Base-by-base conservation (phyloP, 169 alveolate genomes). In the Babesia ovis region DNA sequence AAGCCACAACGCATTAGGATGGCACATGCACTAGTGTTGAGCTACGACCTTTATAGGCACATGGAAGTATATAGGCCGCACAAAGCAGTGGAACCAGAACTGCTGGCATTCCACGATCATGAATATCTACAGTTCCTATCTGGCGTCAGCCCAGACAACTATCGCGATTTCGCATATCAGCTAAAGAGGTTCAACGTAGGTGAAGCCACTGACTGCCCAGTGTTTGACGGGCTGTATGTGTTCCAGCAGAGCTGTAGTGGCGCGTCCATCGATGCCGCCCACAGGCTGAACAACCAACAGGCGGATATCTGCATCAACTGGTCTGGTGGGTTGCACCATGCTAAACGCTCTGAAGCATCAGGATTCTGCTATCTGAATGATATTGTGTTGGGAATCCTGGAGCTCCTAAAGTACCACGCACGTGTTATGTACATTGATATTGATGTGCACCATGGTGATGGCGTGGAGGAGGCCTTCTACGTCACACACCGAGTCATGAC, bases 361-460 rank as follows among this genome's bases (percentile, higher is more conserved):
- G 99, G 99, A 1, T 98, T 98, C 92, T 98, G 99, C 77, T 98
- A 97, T 83, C 95, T 98, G 18, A 98, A 98, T 92, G 99, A 98
- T 72, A 98, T 98, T 27, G 99, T 98, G 12, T 84, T 98, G 53
- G 98, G 97, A 1, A 97, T 97, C 41, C 82, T 98, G 74, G 99
- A 98, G 83, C 85, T 98, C 54, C 91, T 98, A 31, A 97, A 97
- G 85, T 96, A 95, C 74, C 98, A 97, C 89, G 97, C 98, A n/a
- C 91, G 99, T 55, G 99, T 98, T 18, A 93, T 98, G 92, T 98
- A 98, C 85, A 93, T 98, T 51, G 99, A 98, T 84, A 97, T 98
- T 29, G 99, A 98, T 81, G 98, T 97, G 8, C 99, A 96, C 79
- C 99, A 97, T 85, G 99, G 99, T 34, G 99, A 97, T 84, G 99